Conservation (phyloP, 1,139 yeast species). For the Candida sanyaensis region DNA sequence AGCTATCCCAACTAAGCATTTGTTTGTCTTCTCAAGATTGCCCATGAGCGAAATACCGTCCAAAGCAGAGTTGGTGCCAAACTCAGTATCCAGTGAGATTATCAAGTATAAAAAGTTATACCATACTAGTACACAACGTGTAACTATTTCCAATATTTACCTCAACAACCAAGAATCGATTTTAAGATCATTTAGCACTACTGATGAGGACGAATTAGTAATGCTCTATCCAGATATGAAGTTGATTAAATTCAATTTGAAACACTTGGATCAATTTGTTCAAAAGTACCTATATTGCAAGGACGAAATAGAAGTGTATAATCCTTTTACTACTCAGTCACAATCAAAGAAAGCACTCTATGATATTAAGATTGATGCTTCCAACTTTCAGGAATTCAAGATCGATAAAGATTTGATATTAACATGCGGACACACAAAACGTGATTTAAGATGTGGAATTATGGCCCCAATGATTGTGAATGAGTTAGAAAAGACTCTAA, state of each 20-base stretch:
- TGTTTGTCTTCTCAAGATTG: constrained; percentile 50
- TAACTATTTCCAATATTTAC: constrained; percentile 37
- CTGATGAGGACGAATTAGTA: constrained; percentile 25
- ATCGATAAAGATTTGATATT: constrained; percentile 36
- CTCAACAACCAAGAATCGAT: constrained; percentile 17
- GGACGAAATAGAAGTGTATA: constrained; percentile 21
- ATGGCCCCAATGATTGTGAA: constrained; percentile 56
- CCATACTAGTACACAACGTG: constrained; percentile 5
- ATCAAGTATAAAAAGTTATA: constrained; percentile 23
- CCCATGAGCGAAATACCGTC: constrained; percentile 54
- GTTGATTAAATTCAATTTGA: constrained; percentile 34
- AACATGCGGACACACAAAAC: constrained; percentile 64
- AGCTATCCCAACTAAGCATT: constrained; percentile 56
- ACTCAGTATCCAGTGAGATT: constrained; percentile 22
- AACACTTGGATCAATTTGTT: constrained; percentile 41
- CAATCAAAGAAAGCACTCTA: background rate
- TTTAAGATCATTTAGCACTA: constrained; percentile 15
- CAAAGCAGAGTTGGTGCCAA: constrained; percentile 51
- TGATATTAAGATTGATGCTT: background rate
- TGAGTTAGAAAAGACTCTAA: constrained; percentile 47
- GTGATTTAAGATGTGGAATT: constrained; percentile 69
- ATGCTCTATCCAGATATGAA: constrained; percentile 60
- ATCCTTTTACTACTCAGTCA: constrained; percentile 29
- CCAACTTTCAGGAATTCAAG: constrained; percentile 20
- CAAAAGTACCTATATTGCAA: constrained; percentile 30